A percentile compares a stretch with the other conserved stretches of the same genome.
phyloP scores from a whole-genome alignment of 2,329 filamentous ascomycete genomes.

The Exophiala mesophila region DNA sequence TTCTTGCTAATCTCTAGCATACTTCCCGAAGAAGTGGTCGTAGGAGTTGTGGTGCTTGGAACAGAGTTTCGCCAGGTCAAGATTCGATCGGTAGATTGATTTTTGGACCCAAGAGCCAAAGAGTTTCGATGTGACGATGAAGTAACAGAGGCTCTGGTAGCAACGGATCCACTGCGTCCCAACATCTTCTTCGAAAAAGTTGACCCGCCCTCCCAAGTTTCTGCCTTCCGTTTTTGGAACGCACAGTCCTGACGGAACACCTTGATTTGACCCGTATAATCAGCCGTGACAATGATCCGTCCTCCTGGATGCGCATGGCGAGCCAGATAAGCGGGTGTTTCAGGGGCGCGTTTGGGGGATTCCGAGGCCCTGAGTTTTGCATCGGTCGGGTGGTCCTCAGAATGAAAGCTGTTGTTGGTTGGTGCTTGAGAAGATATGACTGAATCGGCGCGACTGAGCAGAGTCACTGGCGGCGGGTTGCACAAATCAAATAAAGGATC shows the following conservation, averaged over 20 bases:
- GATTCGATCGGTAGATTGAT: constrained; percentile 66
- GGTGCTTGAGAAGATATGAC: constrained; percentile 46
- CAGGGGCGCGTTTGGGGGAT: constrained; percentile 49
- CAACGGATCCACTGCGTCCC: constrained; percentile 52
- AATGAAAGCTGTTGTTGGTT: constrained; percentile 36
- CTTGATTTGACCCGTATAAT: constrained; percentile 83
- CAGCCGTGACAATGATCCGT: constrained; percentile 87
- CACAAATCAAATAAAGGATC: constrained; percentile 96
- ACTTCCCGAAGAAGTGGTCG: constrained; percentile 24
- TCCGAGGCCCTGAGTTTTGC: constrained; percentile 13
- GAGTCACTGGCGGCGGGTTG: constrained; percentile 83
- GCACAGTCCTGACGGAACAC: constrained; percentile 95
- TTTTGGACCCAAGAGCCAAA: constrained; percentile 33
- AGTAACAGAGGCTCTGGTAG: constrained; percentile 49
- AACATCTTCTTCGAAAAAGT: constrained; percentile 67
- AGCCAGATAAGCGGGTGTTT: constrained; percentile 71
- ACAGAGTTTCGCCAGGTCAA: constrained; percentile 79
- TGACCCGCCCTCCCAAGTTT: constrained; percentile 72
- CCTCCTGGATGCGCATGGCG: constrained; percentile 72
- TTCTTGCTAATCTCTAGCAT: constrained; percentile 14
- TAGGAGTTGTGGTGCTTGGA: constrained; percentile 47
- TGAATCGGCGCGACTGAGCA: constrained; percentile 69
- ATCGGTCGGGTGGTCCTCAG: constrained; percentile 28
- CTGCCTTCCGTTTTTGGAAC: constrained; percentile 67
- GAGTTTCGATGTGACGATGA: constrained; percentile 35